Conservation (phyloP, 768 basidiomycete species). For the Crucibulum laeve region DNA sequence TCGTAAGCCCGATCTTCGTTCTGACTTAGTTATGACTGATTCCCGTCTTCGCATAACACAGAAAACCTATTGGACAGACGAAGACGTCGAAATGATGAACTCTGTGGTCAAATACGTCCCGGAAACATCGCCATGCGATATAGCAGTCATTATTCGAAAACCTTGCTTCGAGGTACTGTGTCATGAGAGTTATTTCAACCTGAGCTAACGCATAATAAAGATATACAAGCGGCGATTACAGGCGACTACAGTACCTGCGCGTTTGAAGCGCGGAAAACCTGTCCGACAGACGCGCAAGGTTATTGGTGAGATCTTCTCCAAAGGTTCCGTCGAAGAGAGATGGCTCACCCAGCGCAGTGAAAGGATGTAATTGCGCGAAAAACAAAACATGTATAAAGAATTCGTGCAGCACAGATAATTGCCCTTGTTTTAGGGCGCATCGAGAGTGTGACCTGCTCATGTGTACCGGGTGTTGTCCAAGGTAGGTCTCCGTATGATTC, state of each 20-base stretch:
- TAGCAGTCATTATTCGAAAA: slow-evolving; percentile 42
- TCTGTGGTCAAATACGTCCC: slow-evolving; percentile 38
- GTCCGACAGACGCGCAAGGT: no score
- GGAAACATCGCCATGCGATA: slow-evolving; percentile 43
- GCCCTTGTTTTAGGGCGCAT: slow-evolving; percentile 26
- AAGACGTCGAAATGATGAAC: slow-evolving; percentile 20
- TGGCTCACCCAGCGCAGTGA: no score
- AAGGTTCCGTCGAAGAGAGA: no score
- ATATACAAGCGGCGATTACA: no score
- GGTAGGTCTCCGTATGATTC: no score
- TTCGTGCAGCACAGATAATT: slow-evolving; percentile 18
- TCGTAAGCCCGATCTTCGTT: no score
- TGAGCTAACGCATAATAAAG: no score
- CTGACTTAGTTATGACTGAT: no score
- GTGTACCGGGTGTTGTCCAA: slow-evolving; percentile 39
- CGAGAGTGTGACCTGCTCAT: slow-evolving; percentile 54
- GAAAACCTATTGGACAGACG: slow-evolving; percentile 21
- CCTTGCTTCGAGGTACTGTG: slow-evolving; percentile 40
- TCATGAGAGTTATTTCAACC: slow-evolving; percentile 13
- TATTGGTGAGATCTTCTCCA: no score
- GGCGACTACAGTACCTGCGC: no score
- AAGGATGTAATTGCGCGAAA: slow-evolving; percentile 35
- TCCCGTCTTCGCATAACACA: no score
- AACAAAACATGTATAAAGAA: slow-evolving; percentile 10
- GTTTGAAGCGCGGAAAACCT: no score